Evolutionary conservation across 148 eudicot species (phyloP).

Genomic region (Spergularia bocconei): DNA sequence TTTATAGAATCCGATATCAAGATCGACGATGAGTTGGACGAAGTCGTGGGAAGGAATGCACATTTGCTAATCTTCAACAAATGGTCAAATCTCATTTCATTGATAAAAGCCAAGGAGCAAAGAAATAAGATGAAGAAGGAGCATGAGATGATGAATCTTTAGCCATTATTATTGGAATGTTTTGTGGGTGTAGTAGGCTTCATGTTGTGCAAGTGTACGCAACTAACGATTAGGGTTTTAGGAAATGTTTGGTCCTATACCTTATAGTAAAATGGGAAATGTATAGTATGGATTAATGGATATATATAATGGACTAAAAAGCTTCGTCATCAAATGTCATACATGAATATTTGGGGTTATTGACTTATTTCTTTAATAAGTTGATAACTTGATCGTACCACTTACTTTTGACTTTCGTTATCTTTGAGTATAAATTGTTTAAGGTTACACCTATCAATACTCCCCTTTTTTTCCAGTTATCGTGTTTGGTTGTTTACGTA

Average conservation of each 20-base stretch:
- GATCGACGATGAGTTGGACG: slow-evolving; percentile 11
- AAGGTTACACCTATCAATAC: background rate
- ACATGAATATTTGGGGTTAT: slow-evolving; percentile 16
- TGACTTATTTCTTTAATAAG: slow-evolving; percentile 26
- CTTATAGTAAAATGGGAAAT: slow-evolving; percentile 3
- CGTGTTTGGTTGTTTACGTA: too few species aligned
- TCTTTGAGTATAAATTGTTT: slow-evolving; percentile 13
- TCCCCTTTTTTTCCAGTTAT: too few species aligned
- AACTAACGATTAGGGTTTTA: background rate
- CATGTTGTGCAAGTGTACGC: slow-evolving; percentile 36
- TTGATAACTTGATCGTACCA: slow-evolving; percentile 16
- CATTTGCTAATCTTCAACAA: slow-evolving; percentile 42
- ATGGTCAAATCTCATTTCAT: slow-evolving; percentile 47
- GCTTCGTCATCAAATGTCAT: slow-evolving; percentile 22
- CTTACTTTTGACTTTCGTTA: slow-evolving; percentile 7
- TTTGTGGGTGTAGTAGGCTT: slow-evolving; percentile 23
- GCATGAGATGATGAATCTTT: slow-evolving; percentile 53
- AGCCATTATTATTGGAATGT: slow-evolving; percentile 23
- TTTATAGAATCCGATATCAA: background rate
- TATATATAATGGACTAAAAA: slow-evolving; percentile 5
- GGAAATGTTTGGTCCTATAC: background rate
- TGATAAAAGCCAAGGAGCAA: slow-evolving; percentile 67
- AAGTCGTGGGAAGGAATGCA: slow-evolving; percentile 29
- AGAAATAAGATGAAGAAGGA: slow-evolving; percentile 66
- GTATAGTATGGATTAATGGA: too few species aligned